phyloP scores from a whole-genome alignment of 306 rosid genomes.

The Casuarina glauca region DNA sequence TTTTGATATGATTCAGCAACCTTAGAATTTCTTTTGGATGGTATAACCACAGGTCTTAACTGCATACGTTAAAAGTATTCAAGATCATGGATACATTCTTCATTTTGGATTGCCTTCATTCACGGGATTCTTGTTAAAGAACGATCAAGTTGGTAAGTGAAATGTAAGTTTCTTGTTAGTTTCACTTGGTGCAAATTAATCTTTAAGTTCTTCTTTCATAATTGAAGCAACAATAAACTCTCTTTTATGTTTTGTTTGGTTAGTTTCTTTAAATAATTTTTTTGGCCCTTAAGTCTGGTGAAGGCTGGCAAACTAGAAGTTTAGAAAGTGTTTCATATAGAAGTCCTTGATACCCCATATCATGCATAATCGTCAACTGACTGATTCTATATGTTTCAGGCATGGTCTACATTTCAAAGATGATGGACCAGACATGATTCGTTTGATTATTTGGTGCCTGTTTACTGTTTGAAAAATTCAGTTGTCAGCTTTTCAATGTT shows the following conservation, averaged over 20 bases:
- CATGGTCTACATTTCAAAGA: background rate
- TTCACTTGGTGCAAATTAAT: constrained; percentile 14
- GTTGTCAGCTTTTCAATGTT: background rate
- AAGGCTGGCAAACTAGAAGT: background rate
- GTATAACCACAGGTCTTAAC: constrained; percentile 60
- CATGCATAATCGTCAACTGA: background rate
- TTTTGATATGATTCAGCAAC: constrained; percentile 5
- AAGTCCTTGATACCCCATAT: background rate
- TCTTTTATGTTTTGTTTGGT: background rate
- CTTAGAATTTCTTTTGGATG: constrained; percentile 1
- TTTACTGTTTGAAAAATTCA: background rate
- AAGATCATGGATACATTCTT: constrained; percentile 98
- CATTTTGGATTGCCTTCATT: constrained; percentile 87
- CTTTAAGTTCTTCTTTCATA: constrained; percentile 16
- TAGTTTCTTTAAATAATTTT: background rate
- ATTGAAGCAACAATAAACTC: background rate
- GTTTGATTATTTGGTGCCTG: background rate
- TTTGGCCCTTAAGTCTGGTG: constrained; percentile 12
- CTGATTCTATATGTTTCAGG: background rate
- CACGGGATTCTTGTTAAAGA: constrained; percentile 74
- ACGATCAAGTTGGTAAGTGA: constrained; percentile 47
- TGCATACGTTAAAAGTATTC: constrained; percentile 87
- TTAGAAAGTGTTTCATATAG: background rate
- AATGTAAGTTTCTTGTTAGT: constrained; percentile 5
- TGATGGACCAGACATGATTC: background rate